Percentiles rank a stretch among this genome's conserved stretches.
phyloP scores from a whole-genome alignment of 2,329 filamentous ascomycete species.

The Pseudogymnoascus sp. region DNA sequence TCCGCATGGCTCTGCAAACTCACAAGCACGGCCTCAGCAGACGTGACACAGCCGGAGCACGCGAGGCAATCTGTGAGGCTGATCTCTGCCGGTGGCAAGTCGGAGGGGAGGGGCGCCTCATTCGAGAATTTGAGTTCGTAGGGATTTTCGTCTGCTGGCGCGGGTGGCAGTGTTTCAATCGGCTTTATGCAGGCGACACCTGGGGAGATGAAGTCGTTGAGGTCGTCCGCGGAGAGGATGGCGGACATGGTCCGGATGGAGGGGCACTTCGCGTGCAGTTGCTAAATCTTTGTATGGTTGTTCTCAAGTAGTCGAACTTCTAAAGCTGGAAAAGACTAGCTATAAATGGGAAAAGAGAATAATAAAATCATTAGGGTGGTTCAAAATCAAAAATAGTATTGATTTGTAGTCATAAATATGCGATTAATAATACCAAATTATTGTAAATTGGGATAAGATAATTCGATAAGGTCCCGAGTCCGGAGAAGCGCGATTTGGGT shows the following conservation, averaged over 20 bases:
- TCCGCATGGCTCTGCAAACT: slow-evolving; percentile 90
- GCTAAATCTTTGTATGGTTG: not conserved
- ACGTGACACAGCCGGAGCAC: slow-evolving; percentile 95
- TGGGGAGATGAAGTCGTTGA: slow-evolving; percentile 98
- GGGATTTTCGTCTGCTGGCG: slow-evolving; percentile 42
- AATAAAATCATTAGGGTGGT: slow-evolving; percentile 7
- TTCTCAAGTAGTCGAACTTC: not conserved
- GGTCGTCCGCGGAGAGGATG: slow-evolving; percentile 90
- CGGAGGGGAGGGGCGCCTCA: slow-evolving; percentile 50
- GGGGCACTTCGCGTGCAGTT: slow-evolving; percentile 13
- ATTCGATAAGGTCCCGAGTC: slow-evolving; percentile 11
- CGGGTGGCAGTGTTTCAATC: slow-evolving; percentile 77
- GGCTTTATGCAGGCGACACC: slow-evolving; percentile 98
- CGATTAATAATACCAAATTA: slow-evolving; percentile 4
- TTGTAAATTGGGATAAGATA: slow-evolving; percentile 11
- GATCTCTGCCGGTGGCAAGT: slow-evolving; percentile 73
- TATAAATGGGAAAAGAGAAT: not conserved
- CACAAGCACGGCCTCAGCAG: slow-evolving; percentile 93
- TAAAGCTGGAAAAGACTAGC: not conserved
- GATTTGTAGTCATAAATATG: slow-evolving; percentile 11
- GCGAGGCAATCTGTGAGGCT: slow-evolving; percentile 95
- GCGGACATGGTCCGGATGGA: slow-evolving; percentile 67
- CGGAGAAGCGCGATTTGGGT: slow-evolving; percentile 4
- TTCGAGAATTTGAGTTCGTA: slow-evolving; percentile 95
- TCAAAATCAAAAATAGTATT: not conserved